phyloP scores from a whole-genome alignment of 192 early-diverging fungal species.

The Dimargaris xerosporica region DNA sequence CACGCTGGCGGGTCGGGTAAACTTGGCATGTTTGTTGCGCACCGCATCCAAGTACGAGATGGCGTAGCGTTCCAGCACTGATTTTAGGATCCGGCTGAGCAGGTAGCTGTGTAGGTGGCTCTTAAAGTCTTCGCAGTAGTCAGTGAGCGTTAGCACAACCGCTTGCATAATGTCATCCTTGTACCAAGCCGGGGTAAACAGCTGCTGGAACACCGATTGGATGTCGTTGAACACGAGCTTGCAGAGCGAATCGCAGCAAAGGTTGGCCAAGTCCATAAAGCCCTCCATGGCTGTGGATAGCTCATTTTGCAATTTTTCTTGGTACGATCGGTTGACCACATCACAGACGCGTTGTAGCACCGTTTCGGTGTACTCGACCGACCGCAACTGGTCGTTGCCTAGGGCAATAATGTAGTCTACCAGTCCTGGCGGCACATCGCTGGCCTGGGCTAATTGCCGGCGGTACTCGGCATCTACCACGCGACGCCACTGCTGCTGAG shows the following conservation, averaged over 20 bases:
- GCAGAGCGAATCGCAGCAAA: constrained; percentile 55
- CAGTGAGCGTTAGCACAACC: constrained; percentile 85
- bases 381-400: constrained; percentile 86
- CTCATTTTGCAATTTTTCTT: constrained; percentile 41
- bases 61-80: constrained; percentile 73
- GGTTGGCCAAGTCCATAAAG: constrained; percentile 77
- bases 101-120: constrained; percentile 77
- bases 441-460: constrained; percentile 60
- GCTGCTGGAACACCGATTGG: constrained; percentile 46
- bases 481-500: constrained; percentile 68
- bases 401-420: constrained; percentile 93
- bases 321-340: constrained; percentile 39
- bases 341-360: constrained; percentile 41
- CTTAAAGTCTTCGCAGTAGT: constrained; percentile 82
- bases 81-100: constrained; percentile 71
- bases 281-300: constrained; percentile 69
- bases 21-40: constrained; percentile 55
- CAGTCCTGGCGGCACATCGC: constrained; percentile 66
- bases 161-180: constrained; percentile 71
- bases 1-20: constrained; percentile 46
- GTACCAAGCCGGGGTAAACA: constrained; percentile 85
- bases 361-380: constrained; percentile 79
- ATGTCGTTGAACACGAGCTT: constrained; percentile 78
- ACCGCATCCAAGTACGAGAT: constrained; percentile 77
- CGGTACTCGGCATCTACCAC: constrained; percentile 58